Evolutionary conservation across 2,329 filamentous ascomycete species (phyloP), one percentile per base, ranked within the genome.

Genomic region (Penicillium sclerotiorum): DNA sequence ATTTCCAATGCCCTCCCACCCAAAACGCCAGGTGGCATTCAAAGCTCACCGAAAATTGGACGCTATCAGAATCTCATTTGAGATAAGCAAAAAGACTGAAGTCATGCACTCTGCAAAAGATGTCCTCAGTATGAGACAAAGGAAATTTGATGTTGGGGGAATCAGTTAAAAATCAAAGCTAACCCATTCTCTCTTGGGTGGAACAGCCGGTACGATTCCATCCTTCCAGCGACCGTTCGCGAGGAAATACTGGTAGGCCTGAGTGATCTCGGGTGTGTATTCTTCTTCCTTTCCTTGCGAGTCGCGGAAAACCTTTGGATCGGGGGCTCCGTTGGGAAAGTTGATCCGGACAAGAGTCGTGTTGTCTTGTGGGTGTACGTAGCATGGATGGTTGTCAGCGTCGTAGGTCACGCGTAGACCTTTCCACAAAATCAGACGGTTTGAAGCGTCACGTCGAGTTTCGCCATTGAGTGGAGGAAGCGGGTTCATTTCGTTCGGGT

Each of bases 131-230:
- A n/a, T n/a, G n/a, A n/a, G n/a, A n/a, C n/a, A n/a, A n/a, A n/a
- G n/a, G n/a, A n/a, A n/a, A n/a, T n/a, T n/a, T n/a, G n/a, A n/a
- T n/a, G n/a, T n/a, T n/a, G n/a, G n/a, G n/a, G n/a, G n/a, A n/a
- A n/a, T n/a, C 5, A 25, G 13, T 20, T 69, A 92, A 61, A 93
- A 85, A 64, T 90, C 83, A 81, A 87, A 93, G 22, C 75, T 71
- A 57, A 84, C 85, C 77, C 85, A 93, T 63, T 93, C 90, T 53
- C 84, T 79, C 70, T 85, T 86, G 0, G 92, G 92, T 17, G 92
- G 89, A 38, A 90, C 73, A 59, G 87, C 79, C 0, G 92, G 92
- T 74, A 96, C 87, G 6, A 85, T 62, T 0, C 86, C 87, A 28
- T 84, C 83, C 35, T 81, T 78, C 68, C 95, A 96, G 25, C 68